A percentile compares a stretch with the other conserved stretches of the same genome.
Conservation (phyloP, 1,284 basidiomycete species). For the Laetiporus sulphureus region DNA sequence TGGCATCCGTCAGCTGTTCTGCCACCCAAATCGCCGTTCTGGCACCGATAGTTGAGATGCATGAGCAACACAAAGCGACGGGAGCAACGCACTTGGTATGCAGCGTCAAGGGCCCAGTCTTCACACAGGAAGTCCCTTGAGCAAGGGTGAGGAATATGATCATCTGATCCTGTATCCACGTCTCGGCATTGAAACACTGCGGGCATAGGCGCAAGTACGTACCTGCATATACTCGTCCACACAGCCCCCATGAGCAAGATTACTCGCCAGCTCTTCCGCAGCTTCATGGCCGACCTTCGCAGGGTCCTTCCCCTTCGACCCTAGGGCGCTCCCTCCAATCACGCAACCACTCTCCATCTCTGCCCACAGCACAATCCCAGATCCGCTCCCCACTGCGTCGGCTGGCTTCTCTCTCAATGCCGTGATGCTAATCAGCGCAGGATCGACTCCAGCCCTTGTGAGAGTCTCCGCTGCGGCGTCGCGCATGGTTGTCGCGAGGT, state of each 20-base stretch:
- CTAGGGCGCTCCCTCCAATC: constrained; percentile 58
- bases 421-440: constrained; percentile 32
- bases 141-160: constrained; percentile 70
- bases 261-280: constrained; percentile 46
- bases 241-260: constrained; percentile 53
- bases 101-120: constrained; percentile 47
- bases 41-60: neutral
- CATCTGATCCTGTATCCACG: constrained; percentile 61
- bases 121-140: constrained; percentile 49
- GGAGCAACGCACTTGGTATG: constrained; percentile 49
- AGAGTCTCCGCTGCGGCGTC: constrained; percentile 42
- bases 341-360: constrained; percentile 57
- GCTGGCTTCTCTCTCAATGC: constrained; percentile 38
- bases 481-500: constrained; percentile 47
- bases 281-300: constrained; percentile 48
- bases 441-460: constrained; percentile 18
- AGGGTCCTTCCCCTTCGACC: constrained; percentile 39
- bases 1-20: constrained; percentile 56
- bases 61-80: neutral
- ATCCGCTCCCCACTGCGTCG: constrained; percentile 50
- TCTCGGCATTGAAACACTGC: neutral
- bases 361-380: constrained; percentile 67
- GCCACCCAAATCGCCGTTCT: constrained; percentile 72
- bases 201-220: constrained; percentile 7
- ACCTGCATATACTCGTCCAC: constrained; percentile 61